Evolutionary conservation across 169 alveolate genomes (phyloP), one percentile per base, ranked within the genome.

Genomic region (Theileria orientalis): DNA sequence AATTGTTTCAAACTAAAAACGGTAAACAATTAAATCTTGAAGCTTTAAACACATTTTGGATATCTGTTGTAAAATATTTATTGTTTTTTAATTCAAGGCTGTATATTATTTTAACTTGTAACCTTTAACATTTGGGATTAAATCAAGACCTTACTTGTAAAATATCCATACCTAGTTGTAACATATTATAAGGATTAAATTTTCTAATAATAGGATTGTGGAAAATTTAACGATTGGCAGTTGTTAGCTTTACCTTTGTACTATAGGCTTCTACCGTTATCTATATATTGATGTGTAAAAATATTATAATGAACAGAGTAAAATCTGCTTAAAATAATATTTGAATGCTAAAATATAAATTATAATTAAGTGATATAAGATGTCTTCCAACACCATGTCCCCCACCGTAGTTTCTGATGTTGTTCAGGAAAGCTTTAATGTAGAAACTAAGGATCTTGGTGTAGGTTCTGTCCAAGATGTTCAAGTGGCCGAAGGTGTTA

Each of bases 321-420:
- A 54, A 54, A 54, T 19, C 3, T 19, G 8, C 8, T 3, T 9
- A 2, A 54, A 25, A n/a, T 25, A 54, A 54, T 2, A 23, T 1
- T 54, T 33, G 63, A 54, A 54, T 54, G 63, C 2, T n/a, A 54
- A 54, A 49, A 49, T 5, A 49, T 49, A 9, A n/a, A 5, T 5
- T 9, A 19, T 49, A 49, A 49, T 49, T 49, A 13, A 2, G 2
- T 13, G 33, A 54, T 9, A 2, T 9, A 54, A 5, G 37, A 54
- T 54, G 63, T 13, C 27, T 23, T 23, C 63, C 32, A 23, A 54
- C 63, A 49, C 60, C 60, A 54, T 54, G 63, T 54, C 63, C 63
- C 63, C 63, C 63, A 54, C 63, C 33, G 60, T 9, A 5, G 60
- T n/a, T 49, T 49, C 60, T n/a, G 63, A 54, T 23, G 63, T 54